Percentiles rank a stretch among this genome's conserved stretches.
Conservation (phyloP, 2,329 filamentous ascomycete genomes). For the Torrubiellomyces zombiae region DNA sequence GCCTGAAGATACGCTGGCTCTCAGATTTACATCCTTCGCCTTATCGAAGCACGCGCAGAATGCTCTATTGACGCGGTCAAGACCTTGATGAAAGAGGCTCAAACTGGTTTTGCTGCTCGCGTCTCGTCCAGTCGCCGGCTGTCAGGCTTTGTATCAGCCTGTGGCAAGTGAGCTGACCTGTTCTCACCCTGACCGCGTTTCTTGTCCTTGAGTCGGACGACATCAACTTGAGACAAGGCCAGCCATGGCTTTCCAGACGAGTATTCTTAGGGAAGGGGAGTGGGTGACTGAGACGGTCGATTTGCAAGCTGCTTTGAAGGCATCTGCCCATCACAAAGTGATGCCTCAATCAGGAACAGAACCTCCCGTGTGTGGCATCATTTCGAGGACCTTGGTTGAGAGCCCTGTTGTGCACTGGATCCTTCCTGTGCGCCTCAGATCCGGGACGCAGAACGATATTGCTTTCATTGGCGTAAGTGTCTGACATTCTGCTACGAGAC, state of each 20-base stretch:
- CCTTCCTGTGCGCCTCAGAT: slow-evolving; percentile 62
- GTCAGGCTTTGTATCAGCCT: no score
- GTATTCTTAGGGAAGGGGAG: slow-evolving; percentile 33
- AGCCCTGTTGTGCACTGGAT: slow-evolving; percentile 65
- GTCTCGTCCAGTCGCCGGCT: no score
- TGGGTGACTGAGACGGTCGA: slow-evolving; percentile 39
- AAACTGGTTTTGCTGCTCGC: not conserved
- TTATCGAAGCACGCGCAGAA: no score
- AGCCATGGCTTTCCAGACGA: slow-evolving; percentile 37
- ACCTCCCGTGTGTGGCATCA: slow-evolving; percentile 47
- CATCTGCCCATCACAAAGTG: slow-evolving; percentile 16
- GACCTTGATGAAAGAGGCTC: no score
- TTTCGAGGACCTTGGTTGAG: slow-evolving; percentile 62
- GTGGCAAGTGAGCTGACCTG: no score
- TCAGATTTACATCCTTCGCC: no score
- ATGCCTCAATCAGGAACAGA: slow-evolving; percentile 15
- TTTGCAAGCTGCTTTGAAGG: slow-evolving; percentile 24
- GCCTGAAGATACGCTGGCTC: no score
- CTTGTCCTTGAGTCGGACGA: no score
- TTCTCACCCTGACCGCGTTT: no score
- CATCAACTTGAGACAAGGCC: no score
- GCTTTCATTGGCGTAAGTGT: slow-evolving; percentile 62
- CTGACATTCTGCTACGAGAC: not conserved
- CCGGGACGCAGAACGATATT: slow-evolving; percentile 57
- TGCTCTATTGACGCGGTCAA: no score